These are phyloP conservation scores for Trichoderma endophyticum DNA, from an alignment of 2,329 filamentous ascomycete genomes.

Conservation along the genomic window DNA sequence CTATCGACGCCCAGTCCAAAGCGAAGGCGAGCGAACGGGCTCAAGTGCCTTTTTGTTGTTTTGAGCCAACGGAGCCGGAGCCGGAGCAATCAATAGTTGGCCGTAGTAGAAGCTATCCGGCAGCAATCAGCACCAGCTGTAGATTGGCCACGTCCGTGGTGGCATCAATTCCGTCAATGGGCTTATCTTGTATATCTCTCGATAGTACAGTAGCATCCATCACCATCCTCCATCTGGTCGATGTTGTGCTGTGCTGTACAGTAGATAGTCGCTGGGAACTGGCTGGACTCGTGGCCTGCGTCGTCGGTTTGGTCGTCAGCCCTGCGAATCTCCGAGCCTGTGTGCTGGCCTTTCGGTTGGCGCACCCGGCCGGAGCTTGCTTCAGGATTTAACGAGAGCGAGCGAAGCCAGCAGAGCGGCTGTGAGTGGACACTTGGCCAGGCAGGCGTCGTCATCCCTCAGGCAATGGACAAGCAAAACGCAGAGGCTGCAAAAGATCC, in stretches of 20 bases:
- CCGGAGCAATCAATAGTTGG: not conserved
- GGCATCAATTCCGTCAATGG: not conserved
- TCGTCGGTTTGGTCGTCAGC: conserved; percentile 24
- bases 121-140: not conserved
- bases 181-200: not conserved
- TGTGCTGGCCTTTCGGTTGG: conserved; percentile 17
- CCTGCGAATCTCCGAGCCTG: conserved; percentile 16
- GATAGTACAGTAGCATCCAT: not conserved
- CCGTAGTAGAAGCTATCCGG: not conserved
- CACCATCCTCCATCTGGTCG: not conserved
- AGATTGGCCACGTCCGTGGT: not conserved
- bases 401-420: not conserved
- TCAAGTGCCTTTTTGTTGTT: not conserved
- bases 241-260: not conserved
- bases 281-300: not conserved
- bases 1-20: conserved; percentile 2
- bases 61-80: not conserved
- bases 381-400: not conserved
- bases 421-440: not conserved
- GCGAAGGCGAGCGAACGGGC: not conserved
- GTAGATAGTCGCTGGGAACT: not conserved
- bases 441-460: conserved; percentile 32
- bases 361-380: not conserved
- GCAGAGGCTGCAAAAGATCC: conserved; percentile 17
- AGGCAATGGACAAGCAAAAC: conserved; percentile 21